phyloP scores from a whole-genome alignment of 768 basidiomycete genomes.

The Leucogyrophana mollusca region DNA sequence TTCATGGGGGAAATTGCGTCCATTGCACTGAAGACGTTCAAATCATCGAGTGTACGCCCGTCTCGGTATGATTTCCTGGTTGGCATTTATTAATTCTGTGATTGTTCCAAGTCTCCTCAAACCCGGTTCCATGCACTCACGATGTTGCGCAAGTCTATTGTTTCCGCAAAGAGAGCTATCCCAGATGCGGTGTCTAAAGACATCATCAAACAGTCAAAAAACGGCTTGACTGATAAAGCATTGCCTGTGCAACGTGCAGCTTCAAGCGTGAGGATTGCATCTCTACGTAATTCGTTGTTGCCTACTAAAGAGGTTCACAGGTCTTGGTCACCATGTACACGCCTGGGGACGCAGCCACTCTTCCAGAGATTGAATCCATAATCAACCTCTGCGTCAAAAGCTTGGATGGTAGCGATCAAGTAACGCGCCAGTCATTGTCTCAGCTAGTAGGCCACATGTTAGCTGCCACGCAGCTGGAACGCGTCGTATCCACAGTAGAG shows the following conservation, averaged over 20 bases:
- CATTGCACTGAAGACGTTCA: constrained; percentile 64
- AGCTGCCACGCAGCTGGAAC: constrained; percentile 75
- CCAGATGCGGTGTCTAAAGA: constrained; percentile 79
- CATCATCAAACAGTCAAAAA: constrained; percentile 78
- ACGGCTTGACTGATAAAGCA: constrained; percentile 76
- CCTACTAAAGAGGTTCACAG: constrained; percentile 30
- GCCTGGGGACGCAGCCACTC: constrained; percentile 49
- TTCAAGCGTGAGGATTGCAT: constrained; percentile 54
- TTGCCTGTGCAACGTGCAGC: constrained; percentile 83
- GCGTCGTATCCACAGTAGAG: constrained; percentile 45
- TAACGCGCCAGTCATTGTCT: constrained; percentile 77
- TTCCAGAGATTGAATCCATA: constrained; percentile 77
- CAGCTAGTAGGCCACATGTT: constrained; percentile 83
- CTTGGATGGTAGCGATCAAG: constrained; percentile 80
- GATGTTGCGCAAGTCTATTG: constrained; percentile 77
- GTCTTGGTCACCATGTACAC: constrained; percentile 60
- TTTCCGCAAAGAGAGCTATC: constrained; percentile 78
- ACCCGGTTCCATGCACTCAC: constrained; percentile 79
- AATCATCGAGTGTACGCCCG: constrained; percentile 65
- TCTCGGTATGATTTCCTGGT: background rate
- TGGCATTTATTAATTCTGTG: constrained; percentile 5
- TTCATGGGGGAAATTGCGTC: constrained; percentile 83
- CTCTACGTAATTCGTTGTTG: constrained; percentile 1
- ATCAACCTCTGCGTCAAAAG: constrained; percentile 65
- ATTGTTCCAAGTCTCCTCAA: constrained; percentile 67